Conservation (phyloP, 306 rosid genomes). For the Citrullus amarus region DNA sequence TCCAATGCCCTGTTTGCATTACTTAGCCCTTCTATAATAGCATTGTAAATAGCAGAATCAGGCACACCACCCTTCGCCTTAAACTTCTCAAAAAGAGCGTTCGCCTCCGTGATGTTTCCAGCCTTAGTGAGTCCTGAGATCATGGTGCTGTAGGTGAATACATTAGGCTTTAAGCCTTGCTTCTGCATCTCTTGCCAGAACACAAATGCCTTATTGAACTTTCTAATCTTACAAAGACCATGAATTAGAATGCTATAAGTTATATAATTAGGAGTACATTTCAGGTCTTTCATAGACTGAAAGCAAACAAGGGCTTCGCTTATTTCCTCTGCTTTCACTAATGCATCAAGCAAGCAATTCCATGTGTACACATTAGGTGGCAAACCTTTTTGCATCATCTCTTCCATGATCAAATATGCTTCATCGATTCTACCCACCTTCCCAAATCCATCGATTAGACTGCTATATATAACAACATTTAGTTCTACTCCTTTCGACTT, state of each 20-base stretch:
- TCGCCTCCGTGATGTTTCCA: constrained; percentile 72
- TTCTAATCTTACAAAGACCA: constrained; percentile 78
- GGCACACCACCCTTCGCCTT: constrained; percentile 61
- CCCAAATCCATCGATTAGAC: constrained; percentile 90
- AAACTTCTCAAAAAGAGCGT: constrained; percentile 60
- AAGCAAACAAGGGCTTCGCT: constrained; percentile 82
- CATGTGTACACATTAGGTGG: constrained; percentile 73
- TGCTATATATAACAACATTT: constrained; percentile 63
- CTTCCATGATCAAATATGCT: constrained; percentile 84
- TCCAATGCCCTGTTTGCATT: constrained; percentile 61
- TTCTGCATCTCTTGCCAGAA: constrained; percentile 99
- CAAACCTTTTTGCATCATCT: constrained; percentile 80
- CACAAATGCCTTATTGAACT: constrained; percentile 88
- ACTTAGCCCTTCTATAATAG: constrained; percentile 84
- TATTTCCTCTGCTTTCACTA: constrained; percentile 87
- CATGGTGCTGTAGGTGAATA: constrained; percentile 74
- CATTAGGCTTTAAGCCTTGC: constrained; percentile 66
- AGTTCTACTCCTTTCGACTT: constrained; percentile 60
- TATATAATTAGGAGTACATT: constrained; percentile 58
- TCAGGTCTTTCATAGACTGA: constrained; percentile 67
- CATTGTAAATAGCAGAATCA: constrained; percentile 75
- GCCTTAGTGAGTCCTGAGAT: constrained; percentile 79
- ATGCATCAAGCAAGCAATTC: constrained; percentile 83
- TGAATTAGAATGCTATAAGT: constrained; percentile 87
- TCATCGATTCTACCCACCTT: constrained; percentile 96